Conservation (phyloP, 192 early-diverging fungal genomes). For the Umbelopsis vinacea region DNA sequence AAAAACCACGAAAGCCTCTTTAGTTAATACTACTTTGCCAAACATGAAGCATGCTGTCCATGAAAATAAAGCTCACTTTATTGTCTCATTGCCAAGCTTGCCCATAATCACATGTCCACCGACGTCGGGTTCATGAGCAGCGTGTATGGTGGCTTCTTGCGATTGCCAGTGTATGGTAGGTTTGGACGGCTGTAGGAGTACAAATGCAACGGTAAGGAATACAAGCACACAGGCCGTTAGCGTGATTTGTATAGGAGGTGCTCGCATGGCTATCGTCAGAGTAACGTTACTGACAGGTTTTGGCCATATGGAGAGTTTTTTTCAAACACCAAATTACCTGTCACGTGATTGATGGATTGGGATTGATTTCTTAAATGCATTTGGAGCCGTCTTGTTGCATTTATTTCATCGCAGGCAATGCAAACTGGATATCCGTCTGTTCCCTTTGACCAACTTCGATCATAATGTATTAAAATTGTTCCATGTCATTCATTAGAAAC, state of each 20-base stretch:
- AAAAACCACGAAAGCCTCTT: background rate
- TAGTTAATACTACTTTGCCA: background rate
- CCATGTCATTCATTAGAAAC: too few species aligned
- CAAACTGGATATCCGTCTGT: too few species aligned
- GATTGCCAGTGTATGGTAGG: background rate
- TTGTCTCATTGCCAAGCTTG: slow-evolving; percentile 74
- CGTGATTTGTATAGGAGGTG: background rate
- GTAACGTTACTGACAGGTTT: background rate
- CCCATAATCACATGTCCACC: slow-evolving; percentile 60
- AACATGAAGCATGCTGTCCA: background rate
- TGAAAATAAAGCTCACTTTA: slow-evolving; percentile 28
- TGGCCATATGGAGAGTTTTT: too few species aligned
- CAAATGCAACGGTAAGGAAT: background rate
- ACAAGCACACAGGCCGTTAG: background rate
- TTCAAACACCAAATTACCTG: too few species aligned
- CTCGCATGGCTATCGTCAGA: background rate
- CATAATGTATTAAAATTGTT: too few species aligned
- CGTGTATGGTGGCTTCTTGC: background rate
- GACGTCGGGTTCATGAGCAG: background rate
- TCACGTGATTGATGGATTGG: too few species aligned
- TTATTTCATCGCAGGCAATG: too few species aligned
- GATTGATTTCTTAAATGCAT: too few species aligned
- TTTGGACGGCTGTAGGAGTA: background rate
- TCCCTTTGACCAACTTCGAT: too few species aligned
- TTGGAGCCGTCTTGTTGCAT: too few species aligned